phyloP scores from a whole-genome alignment of 140 eudicot species.

The Ambrosia hybrid region DNA sequence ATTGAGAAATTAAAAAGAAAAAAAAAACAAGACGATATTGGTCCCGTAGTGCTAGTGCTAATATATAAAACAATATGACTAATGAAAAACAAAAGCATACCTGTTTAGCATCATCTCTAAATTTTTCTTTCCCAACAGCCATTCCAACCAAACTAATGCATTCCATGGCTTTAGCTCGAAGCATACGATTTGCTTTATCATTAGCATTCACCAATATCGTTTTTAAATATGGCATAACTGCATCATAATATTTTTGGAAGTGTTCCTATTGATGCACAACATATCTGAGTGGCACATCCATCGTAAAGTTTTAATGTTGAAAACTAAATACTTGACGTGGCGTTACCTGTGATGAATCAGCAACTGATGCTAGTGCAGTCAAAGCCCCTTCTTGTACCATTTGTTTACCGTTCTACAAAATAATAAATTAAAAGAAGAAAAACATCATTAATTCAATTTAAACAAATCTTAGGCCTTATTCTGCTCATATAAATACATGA shows the following conservation, averaged over 20 bases:
- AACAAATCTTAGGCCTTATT: not conserved
- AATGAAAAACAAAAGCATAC: conserved; percentile 30
- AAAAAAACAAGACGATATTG: not conserved
- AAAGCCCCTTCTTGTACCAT: conserved; percentile 99
- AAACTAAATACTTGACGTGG: not conserved
- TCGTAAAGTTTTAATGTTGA: conserved; percentile 12
- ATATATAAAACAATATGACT: not conserved
- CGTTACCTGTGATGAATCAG: conserved; percentile 94
- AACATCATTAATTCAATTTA: conserved; percentile 12
- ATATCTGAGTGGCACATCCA: conserved; percentile 21
- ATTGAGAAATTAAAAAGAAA: not conserved
- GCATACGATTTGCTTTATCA: conserved; percentile 63
- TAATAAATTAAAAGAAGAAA: not conserved
- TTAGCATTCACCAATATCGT: conserved; percentile 10
- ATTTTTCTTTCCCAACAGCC: conserved; percentile 99
- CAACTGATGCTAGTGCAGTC: conserved; percentile 98
- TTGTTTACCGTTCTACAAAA: conserved; percentile 87
- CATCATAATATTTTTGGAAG: conserved; percentile 19
- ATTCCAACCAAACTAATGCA: conserved; percentile 98
- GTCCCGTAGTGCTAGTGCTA: not conserved
- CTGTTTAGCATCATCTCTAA: conserved; percentile 97
- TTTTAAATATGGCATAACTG: conserved; percentile 10
- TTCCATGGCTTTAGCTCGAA: conserved; percentile 99
- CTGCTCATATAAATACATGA: not conserved
- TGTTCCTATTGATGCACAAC: conserved; percentile 25